phyloP scores from a whole-genome alignment of 2,329 filamentous ascomycete genomes.

The Boeremia exigua region DNA sequence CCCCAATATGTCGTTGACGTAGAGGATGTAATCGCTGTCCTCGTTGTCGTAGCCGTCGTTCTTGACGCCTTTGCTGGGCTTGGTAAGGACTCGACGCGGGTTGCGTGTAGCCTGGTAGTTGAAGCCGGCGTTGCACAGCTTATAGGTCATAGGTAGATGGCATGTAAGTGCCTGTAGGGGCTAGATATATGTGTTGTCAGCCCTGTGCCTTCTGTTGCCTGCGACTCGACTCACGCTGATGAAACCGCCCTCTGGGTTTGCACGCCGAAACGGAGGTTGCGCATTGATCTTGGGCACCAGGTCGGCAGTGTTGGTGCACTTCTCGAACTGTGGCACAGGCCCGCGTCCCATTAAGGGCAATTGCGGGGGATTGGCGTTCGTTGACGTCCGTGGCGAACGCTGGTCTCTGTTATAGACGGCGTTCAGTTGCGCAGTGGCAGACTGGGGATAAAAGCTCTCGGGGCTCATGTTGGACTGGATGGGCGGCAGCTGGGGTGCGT shows the following conservation, averaged over 20 bases:
- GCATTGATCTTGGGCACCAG: slow-evolving; percentile 81
- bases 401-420: slow-evolving; percentile 64
- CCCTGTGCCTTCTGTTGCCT: not conserved
- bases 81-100: slow-evolving; percentile 91
- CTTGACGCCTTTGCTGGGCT: slow-evolving; percentile 97
- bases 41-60: slow-evolving; percentile 99
- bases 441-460: slow-evolving; percentile 74
- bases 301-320: slow-evolving; percentile 74
- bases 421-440: slow-evolving; percentile 74
- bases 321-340: slow-evolving; percentile 86
- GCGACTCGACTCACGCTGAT: slow-evolving; percentile 75
- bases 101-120: slow-evolving; percentile 99
- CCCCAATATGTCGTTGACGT: slow-evolving; percentile 97
- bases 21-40: slow-evolving; percentile 98
- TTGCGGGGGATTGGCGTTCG: slow-evolving; percentile 56
- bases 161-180: slow-evolving; percentile 94
- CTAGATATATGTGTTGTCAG: slow-evolving; percentile 55
- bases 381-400: slow-evolving; percentile 54
- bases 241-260: slow-evolving; percentile 95
- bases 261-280: slow-evolving; percentile 89
- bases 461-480: slow-evolving; percentile 73
- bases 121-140: slow-evolving; percentile 97
- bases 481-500: slow-evolving; percentile 73
- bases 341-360: slow-evolving; percentile 59
- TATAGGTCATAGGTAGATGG: slow-evolving; percentile 92